phyloP scores from a whole-genome alignment of 1,139 yeast species.

The Pneumocystis wakefieldiae region DNA sequence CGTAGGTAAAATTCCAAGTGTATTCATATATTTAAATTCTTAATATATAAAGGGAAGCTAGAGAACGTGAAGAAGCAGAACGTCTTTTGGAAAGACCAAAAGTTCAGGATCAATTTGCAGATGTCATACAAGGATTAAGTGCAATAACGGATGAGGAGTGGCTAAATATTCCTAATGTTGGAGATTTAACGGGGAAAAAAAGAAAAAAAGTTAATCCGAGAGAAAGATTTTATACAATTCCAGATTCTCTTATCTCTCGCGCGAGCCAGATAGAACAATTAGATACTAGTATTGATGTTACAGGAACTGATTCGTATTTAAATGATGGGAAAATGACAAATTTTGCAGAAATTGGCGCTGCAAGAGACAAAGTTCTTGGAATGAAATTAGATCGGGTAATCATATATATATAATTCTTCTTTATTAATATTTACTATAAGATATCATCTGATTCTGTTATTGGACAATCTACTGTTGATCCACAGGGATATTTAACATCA shows the following conservation, averaged over 20 bases:
- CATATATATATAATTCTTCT: neutral
- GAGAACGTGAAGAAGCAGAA: slow-evolving; percentile 21
- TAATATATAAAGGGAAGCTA: slow-evolving; percentile 16
- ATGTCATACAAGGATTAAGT: slow-evolving; percentile 49
- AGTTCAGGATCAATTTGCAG: slow-evolving; percentile 34
- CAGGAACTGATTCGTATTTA: slow-evolving; percentile 13
- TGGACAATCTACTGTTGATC: slow-evolving; percentile 21
- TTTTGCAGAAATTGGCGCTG: slow-evolving; percentile 36
- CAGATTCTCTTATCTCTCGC: slow-evolving; percentile 44
- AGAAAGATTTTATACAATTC: slow-evolving; percentile 66
- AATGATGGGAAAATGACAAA: slow-evolving; percentile 27
- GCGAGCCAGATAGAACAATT: slow-evolving; percentile 25
- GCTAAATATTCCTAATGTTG: slow-evolving; percentile 73
- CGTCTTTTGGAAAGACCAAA: slow-evolving; percentile 21
- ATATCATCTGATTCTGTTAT: slow-evolving; percentile 14
- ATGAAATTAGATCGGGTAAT: slow-evolving; percentile 31
- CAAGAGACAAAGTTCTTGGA: slow-evolving; percentile 39
- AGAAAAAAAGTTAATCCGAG: slow-evolving; percentile 54
- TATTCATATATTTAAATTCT: neutral
- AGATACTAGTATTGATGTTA: slow-evolving; percentile 21
- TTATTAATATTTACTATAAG: slow-evolving; percentile 13
- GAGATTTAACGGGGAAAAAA: slow-evolving; percentile 69
- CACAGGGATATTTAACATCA: slow-evolving; percentile 30
- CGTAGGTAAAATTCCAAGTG: slow-evolving; percentile 17
- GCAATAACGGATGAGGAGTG: slow-evolving; percentile 56